These are phyloP conservation scores for Albugo laibachii DNA, from an alignment of 352 stramenopile genomes.

Conservation along the genomic window DNA sequence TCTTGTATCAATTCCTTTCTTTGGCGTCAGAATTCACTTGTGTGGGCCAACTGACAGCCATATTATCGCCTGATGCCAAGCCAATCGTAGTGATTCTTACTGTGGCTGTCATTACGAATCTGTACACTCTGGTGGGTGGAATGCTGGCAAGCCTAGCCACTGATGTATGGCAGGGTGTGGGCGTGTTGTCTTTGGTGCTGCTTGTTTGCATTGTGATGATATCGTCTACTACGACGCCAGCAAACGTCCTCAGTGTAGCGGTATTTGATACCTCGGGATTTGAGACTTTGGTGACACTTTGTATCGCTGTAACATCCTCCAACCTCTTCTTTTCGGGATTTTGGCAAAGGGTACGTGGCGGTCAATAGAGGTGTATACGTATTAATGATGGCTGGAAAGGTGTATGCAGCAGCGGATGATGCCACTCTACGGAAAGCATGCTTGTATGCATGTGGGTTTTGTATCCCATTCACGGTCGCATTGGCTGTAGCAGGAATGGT, in stretches of 20 bases:
- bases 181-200: slow-evolving; percentile 28
- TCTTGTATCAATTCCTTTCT: slow-evolving; percentile 75
- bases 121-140: slow-evolving; percentile 53
- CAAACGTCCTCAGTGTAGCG: slow-evolving; percentile 28
- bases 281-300: slow-evolving; percentile 47
- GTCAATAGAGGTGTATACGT: slow-evolving; percentile 11
- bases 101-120: slow-evolving; percentile 41
- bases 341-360: slow-evolving; percentile 52
- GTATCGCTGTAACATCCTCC: slow-evolving; percentile 34
- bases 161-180: slow-evolving; percentile 50
- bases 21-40: slow-evolving; percentile 45
- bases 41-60: slow-evolving; percentile 26
- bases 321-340: slow-evolving; percentile 69
- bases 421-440: slow-evolving; percentile 24
- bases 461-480: slow-evolving; percentile 46
- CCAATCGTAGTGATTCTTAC: slow-evolving; percentile 33
- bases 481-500: slow-evolving; percentile 53
- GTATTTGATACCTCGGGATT: slow-evolving; percentile 43
- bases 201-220: slow-evolving; percentile 46
- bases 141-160: slow-evolving; percentile 50
- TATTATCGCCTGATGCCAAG: slow-evolving; percentile 25
- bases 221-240: slow-evolving; percentile 25
- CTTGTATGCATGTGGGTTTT: slow-evolving; percentile 21
- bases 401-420: slow-evolving; percentile 42
- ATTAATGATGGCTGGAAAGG: slow-evolving; percentile 1